Base-by-base conservation (phyloP, 805 yeast genomes). In the Lipomyces sp. region DNA sequence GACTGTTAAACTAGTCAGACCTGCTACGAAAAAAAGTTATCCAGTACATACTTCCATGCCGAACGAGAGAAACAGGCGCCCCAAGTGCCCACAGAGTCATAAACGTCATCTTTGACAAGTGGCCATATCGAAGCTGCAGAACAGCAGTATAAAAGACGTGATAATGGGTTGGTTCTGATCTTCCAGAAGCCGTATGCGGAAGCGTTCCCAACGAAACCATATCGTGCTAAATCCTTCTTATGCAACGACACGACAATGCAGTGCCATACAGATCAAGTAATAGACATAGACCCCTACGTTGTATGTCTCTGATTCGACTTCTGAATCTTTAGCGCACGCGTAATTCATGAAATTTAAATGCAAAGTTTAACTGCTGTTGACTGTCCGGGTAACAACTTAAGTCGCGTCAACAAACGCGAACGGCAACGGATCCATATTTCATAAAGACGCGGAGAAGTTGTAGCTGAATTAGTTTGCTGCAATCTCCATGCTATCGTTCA, bases 81-180 rank as follows among this genome's bases (percentile, higher is more conserved):
- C 57, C 42, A 11, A 39, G 8, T 3, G 42, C 50, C 57, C 61
- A 67, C 37, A 58, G 30, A n/a, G 58, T 18, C 15, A 69, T 18
- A n/a, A 62, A 56, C 30, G 67, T 64, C 33, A 73, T 42, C 32
- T 54, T 57, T 10, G 57, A 29, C 42, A 72, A 55, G 24, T 66
- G 54, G 2, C 60, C 69, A 48, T 72, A 72, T 45, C 74, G 61
- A 24, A 65, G 33, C 62, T 72, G 75, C 24, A 70, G 45, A 18
- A 72, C 42, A 6, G 64, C 64, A 2, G 71, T 42, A 32, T 64
- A 61, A 2, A 72, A 30, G 5, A 55, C 54, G 62, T 72, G 74
- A 53, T 72, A 72, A 45, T 71, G 72, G 5, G 66, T 53, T 15
- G 73, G 59, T 30, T 68, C 73, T 29, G 71, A 57, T 15, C 73